Evolutionary conservation across 495 filamentous ascomycete species (phyloP).

Genomic region (Aspergillus wentii): DNA sequence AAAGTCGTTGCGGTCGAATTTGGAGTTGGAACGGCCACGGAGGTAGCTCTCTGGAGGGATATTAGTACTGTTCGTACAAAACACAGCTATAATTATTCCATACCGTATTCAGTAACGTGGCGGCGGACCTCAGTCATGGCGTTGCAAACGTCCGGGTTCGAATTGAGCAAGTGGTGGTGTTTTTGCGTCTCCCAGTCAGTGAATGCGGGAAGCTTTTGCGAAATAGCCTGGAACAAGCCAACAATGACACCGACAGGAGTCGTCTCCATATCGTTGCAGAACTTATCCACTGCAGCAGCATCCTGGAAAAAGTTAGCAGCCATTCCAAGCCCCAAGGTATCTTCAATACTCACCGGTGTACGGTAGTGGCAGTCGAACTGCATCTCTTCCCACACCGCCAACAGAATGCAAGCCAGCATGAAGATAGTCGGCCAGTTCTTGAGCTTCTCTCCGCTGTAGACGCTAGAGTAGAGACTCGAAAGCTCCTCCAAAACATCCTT

Average conservation of each 20-base stretch:
- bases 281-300: slow-evolving; percentile 75
- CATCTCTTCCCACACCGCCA: slow-evolving; percentile 95
- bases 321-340: not conserved
- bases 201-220: slow-evolving; percentile 85
- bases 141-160: slow-evolving; percentile 84
- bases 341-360: slow-evolving; percentile 47
- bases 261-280: slow-evolving; percentile 91
- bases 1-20: slow-evolving; percentile 85
- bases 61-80: slow-evolving; percentile 17
- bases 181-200: slow-evolving; percentile 86
- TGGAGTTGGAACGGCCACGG: slow-evolving; percentile 50
- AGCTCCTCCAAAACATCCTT: slow-evolving; percentile 93
- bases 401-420: slow-evolving; percentile 82
- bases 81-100: slow-evolving; percentile 20
- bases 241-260: slow-evolving; percentile 92
- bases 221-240: slow-evolving; percentile 91
- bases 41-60: slow-evolving; percentile 54
- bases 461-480: slow-evolving; percentile 81
- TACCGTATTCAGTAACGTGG: slow-evolving; percentile 87
- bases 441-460: slow-evolving; percentile 87
- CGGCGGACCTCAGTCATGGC: slow-evolving; percentile 89
- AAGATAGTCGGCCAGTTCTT: slow-evolving; percentile 99
- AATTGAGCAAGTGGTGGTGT: slow-evolving; percentile 81
- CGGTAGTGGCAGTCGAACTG: slow-evolving; percentile 95
- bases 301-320: slow-evolving; percentile 40